These are phyloP conservation scores for Dictyostelium capitatum DNA, from an alignment of 78 protist species.

Conservation along the genomic window DNA sequence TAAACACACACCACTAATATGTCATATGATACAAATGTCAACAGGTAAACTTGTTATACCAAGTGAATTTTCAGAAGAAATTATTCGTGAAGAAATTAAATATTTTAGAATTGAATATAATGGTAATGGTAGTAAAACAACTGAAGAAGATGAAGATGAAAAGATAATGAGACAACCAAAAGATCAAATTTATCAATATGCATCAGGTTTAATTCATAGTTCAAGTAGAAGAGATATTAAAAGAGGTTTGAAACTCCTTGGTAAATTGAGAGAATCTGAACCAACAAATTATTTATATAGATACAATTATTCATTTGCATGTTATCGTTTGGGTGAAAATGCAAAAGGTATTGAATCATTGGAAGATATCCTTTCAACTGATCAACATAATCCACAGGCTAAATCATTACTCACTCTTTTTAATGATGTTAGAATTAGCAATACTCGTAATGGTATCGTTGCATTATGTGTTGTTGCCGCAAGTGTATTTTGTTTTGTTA, in stretches of 20 bases:
- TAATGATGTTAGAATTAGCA: slow-evolving; percentile 38
- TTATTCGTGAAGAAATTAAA: slow-evolving; percentile 49
- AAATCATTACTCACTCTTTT: slow-evolving; percentile 55
- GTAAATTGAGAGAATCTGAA: slow-evolving; percentile 18
- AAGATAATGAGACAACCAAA: slow-evolving; percentile 71
- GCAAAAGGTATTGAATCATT: slow-evolving; percentile 40
- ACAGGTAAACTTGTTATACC: slow-evolving; percentile 68
- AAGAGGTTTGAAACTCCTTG: slow-evolving; percentile 63
- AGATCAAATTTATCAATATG: slow-evolving; percentile 55
- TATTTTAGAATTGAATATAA: slow-evolving; percentile 46
- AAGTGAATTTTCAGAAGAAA: slow-evolving; percentile 40
- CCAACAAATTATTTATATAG: slow-evolving; percentile 46
- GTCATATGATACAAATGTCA: background rate
- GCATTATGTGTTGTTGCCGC: background rate
- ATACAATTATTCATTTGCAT: slow-evolving; percentile 59
- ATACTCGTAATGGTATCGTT: slow-evolving; percentile 50
- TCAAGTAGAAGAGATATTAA: slow-evolving; percentile 32
- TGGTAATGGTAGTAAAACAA: background rate
- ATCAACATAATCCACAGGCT: slow-evolving; percentile 80
- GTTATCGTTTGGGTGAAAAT: slow-evolving; percentile 59
- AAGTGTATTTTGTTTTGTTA: slow-evolving; percentile 51
- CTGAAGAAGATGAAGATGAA: slow-evolving; percentile 55
- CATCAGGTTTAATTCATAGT: slow-evolving; percentile 37
- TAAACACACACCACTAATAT: background rate
- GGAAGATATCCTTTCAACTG: slow-evolving; percentile 50